phyloP scores from a whole-genome alignment of 208 protist species.

The Trypanosoma platydactyli region DNA sequence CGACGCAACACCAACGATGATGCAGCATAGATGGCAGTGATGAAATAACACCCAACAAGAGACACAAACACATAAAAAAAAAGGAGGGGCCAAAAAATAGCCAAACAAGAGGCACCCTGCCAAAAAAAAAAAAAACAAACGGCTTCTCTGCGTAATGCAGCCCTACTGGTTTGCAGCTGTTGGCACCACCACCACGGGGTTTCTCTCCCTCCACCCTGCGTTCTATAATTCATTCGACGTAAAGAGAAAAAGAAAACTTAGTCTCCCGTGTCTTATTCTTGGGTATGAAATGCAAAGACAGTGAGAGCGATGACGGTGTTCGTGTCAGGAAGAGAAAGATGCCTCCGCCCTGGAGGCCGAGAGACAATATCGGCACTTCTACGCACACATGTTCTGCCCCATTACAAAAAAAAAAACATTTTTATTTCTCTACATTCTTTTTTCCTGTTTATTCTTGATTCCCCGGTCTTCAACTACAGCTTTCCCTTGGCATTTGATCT shows the following conservation, averaged over 20 bases:
- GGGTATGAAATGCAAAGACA: no score
- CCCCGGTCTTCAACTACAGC: no score
- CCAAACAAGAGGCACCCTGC: neutral
- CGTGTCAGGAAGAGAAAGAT: no score
- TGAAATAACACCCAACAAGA: neutral
- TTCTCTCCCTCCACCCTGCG: no score
- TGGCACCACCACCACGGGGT: neutral
- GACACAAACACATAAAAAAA: neutral
- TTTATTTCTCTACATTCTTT: neutral
- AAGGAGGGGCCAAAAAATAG: neutral
- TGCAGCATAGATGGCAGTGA: neutral
- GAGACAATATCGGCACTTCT: no score
- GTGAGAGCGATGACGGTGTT: no score
- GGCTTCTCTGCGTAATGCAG: neutral
- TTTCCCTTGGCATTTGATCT: neutral
- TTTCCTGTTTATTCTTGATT: no score
- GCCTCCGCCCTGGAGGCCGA: no score
- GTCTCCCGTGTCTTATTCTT: neutral
- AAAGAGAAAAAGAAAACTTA: neutral
- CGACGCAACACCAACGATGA: neutral
- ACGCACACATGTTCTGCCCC: no score
- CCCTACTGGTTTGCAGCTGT: neutral
- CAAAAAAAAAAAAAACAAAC: neutral
- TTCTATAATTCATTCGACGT: neutral
- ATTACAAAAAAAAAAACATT: slow-evolving; percentile 6